phyloP scores from a whole-genome alignment of 139 green algal genomes.

The Marvania coccoides region DNA sequence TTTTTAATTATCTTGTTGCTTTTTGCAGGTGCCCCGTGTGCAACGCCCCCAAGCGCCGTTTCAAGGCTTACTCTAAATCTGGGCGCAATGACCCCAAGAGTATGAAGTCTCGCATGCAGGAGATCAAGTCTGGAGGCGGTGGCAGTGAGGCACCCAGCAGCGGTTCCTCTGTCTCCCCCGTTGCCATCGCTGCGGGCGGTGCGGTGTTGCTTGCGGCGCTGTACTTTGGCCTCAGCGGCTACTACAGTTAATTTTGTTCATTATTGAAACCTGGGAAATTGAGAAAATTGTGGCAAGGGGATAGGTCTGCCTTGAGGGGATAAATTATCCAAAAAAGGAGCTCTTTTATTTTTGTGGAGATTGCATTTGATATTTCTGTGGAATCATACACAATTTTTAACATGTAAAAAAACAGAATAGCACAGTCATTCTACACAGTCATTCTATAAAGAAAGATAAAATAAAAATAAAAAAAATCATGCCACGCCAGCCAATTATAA shows the following conservation, averaged over 20 bases:
- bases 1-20: neutral
- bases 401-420: neutral
- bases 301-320: neutral
- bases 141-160: neutral
- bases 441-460: neutral
- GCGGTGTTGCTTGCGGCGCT: conserved; percentile 7
- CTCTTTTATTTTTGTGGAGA: no score
- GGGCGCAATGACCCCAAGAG: conserved; percentile 11
- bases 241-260: no score
- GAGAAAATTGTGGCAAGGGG: neutral
- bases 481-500: neutral
- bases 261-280: no score
- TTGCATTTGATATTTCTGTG: no score
- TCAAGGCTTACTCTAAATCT: conserved; percentile 21
- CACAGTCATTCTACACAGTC: neutral
- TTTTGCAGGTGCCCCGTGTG: conserved; percentile 16
- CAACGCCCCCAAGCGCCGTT: conserved; percentile 18
- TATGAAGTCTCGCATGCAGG: conserved; percentile 11
- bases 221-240: conserved; percentile 4
- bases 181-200: conserved; percentile 1
- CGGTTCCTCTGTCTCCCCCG: neutral
- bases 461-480: neutral
- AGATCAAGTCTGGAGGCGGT: neutral
- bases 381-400: no score
- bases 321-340: no score